Conservation (phyloP, 2,329 filamentous ascomycete genomes). For the Fusarium buxicola region DNA sequence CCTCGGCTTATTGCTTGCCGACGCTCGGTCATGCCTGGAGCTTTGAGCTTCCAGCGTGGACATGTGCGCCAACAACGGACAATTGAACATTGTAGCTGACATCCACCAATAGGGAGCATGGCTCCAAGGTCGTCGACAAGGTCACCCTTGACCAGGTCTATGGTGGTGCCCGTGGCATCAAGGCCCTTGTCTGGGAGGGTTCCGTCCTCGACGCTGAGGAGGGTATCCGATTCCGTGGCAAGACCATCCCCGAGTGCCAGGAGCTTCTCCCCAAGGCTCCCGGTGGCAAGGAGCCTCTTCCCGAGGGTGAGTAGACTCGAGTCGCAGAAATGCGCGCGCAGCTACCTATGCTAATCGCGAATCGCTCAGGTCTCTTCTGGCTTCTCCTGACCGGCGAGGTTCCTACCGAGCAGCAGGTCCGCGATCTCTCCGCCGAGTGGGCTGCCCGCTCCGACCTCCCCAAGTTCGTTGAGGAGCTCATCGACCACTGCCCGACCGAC, state of each 20-base stretch:
- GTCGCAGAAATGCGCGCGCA: not conserved
- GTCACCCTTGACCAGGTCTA: constrained; percentile 99
- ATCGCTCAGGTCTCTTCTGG: constrained; percentile 89
- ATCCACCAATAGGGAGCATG: constrained; percentile 77
- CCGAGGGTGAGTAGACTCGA: constrained; percentile 74
- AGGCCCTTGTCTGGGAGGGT: constrained; percentile 98
- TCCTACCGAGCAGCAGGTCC: constrained; percentile 97
- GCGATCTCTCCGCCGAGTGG: constrained; percentile 98
- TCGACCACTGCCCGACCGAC: constrained; percentile 98
- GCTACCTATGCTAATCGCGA: constrained; percentile 27
- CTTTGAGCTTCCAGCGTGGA: constrained; percentile 16
- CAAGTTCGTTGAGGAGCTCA: constrained; percentile 99
- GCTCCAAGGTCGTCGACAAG: constrained; percentile 95
- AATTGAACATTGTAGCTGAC: constrained; percentile 34
- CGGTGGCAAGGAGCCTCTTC: constrained; percentile 95
- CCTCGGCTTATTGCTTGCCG: constrained; percentile 30
- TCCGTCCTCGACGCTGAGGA: constrained; percentile 98
- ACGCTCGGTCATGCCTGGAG: constrained; percentile 21
- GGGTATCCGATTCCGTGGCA: constrained; percentile 99
- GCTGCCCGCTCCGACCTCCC: constrained; percentile 96
- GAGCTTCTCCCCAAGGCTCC: constrained; percentile 96
- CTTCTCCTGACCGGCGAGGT: constrained; percentile 98
- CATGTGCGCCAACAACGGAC: constrained; percentile 7
- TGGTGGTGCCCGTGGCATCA: constrained; percentile 98
- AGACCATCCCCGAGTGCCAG: constrained; percentile 99